These are phyloP conservation scores for Rubus parviflorus DNA, from an alignment of 306 rosid species.

Conservation along the genomic window DNA sequence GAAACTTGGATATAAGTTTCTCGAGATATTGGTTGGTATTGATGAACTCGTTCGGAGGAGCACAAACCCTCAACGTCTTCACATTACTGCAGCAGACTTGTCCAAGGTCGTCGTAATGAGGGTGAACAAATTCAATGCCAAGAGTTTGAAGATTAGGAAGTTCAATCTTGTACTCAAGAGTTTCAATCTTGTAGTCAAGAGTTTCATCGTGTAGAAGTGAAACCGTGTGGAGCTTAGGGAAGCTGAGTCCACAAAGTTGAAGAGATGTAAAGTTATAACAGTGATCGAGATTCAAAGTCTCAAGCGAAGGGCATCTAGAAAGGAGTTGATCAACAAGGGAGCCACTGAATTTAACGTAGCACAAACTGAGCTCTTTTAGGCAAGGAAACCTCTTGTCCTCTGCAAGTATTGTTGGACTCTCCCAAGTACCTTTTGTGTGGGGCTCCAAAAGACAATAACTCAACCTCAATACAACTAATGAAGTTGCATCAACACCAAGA, in stretches of 20 bases:
- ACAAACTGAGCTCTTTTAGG: not conserved
- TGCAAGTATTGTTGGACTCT: not conserved
- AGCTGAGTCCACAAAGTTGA: not conserved
- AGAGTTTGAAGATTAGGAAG: not conserved
- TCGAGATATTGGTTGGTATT: not conserved
- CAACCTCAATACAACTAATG: not conserved
- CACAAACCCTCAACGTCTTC: not conserved
- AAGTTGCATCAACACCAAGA: not conserved
- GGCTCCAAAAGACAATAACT: not conserved
- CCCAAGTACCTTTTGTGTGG: not conserved
- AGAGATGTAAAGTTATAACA: not conserved
- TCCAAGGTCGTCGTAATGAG: not conserved
- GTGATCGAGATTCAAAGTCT: not conserved
- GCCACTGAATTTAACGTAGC: not conserved
- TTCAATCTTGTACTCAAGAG: not conserved
- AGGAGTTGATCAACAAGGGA: not conserved
- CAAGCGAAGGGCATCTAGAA: not conserved
- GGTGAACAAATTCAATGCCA: not conserved
- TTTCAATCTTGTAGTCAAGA: not conserved
- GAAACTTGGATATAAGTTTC: not conserved
- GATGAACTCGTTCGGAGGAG: not conserved
- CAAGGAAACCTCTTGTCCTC: not conserved
- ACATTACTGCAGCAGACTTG: not conserved
- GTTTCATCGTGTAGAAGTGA: not conserved
- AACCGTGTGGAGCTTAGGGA: not conserved